phyloP scores from a whole-genome alignment of 1,284 basidiomycete genomes.

The Ceratobasidium sp. region DNA sequence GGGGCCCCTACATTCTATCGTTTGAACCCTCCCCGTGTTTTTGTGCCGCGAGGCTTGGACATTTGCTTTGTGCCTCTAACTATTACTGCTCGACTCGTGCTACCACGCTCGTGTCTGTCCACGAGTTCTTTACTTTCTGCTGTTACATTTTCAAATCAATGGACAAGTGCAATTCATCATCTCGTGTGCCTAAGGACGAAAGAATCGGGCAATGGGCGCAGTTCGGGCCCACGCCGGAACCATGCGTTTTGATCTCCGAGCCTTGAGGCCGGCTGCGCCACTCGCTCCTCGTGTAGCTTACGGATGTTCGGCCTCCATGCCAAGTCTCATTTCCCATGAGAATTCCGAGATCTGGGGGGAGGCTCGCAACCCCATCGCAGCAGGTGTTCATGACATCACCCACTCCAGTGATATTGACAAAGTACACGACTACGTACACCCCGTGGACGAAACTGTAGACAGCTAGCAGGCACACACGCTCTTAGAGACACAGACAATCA shows the following conservation, averaged over 20 bases:
- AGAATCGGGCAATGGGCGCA: neutral
- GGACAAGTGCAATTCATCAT: constrained; percentile 24
- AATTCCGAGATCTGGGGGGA: neutral
- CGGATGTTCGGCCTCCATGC: constrained; percentile 25
- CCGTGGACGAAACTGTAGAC: constrained; percentile 21
- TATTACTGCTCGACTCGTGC: constrained; percentile 23
- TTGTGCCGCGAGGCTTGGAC: constrained; percentile 28
- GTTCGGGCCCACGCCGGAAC: constrained; percentile 8
- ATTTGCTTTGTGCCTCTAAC: constrained; percentile 34
- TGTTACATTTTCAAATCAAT: constrained; percentile 36
- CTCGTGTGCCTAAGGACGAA: neutral
- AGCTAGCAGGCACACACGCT: constrained; percentile 13
- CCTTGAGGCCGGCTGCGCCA: neutral
- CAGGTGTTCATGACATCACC: constrained; percentile 22
- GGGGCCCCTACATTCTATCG: constrained; percentile 20
- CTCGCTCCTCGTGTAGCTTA: constrained; percentile 26
- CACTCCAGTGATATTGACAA: constrained; percentile 21
- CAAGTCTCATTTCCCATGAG: constrained; percentile 2
- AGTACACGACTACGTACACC: constrained; percentile 37
- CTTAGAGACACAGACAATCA: constrained; percentile 8
- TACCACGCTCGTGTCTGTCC: neutral
- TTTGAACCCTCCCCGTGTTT: constrained; percentile 34
- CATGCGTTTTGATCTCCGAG: constrained; percentile 20
- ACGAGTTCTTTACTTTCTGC: constrained; percentile 27
- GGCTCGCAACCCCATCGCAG: neutral